Evolutionary conservation across 345 rosid species (phyloP).

Genomic region (Psidium guajava): DNA sequence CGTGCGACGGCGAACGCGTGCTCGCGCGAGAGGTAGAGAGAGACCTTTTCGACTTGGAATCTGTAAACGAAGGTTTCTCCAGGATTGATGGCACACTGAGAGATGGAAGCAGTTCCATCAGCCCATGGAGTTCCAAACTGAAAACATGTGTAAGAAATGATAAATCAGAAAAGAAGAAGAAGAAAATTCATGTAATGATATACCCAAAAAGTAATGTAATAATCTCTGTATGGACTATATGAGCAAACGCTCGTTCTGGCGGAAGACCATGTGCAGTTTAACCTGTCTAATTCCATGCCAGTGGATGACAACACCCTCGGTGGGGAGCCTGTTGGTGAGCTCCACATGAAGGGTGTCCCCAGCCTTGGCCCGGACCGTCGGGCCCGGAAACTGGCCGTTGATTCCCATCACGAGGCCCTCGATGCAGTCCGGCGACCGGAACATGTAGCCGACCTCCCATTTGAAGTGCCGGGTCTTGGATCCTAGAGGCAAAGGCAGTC

Average conservation of each 20-base stretch:
- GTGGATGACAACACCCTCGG: constrained; percentile 82
- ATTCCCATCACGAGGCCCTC: constrained; percentile 58
- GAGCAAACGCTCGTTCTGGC: neutral
- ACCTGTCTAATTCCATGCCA: constrained; percentile 98
- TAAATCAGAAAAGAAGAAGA: neutral
- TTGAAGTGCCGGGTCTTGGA: constrained; percentile 19
- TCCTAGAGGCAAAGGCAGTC: neutral
- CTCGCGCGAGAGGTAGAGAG: neutral
- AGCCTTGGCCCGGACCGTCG: constrained; percentile 47
- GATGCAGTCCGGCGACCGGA: constrained; percentile 60
- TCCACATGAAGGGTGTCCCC: constrained; percentile 55
- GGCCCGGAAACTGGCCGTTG: constrained; percentile 85
- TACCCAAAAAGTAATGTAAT: neutral
- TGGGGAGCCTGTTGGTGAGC: constrained; percentile 51
- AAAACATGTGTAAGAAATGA: neutral
- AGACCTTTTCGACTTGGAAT: constrained; percentile 62
- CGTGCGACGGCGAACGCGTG: neutral
- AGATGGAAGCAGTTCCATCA: constrained; percentile 75
- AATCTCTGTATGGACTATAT: too few species aligned
- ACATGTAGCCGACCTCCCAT: constrained; percentile 63
- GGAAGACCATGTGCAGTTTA: neutral
- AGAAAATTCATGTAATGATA: neutral
- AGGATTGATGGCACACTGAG: constrained; percentile 67
- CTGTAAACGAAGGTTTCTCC: constrained; percentile 75
- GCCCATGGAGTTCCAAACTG: constrained; percentile 86